These are phyloP conservation scores for Arabidopsis hybrid DNA, from an alignment of 441 rosid species.

Conservation along the genomic window DNA sequence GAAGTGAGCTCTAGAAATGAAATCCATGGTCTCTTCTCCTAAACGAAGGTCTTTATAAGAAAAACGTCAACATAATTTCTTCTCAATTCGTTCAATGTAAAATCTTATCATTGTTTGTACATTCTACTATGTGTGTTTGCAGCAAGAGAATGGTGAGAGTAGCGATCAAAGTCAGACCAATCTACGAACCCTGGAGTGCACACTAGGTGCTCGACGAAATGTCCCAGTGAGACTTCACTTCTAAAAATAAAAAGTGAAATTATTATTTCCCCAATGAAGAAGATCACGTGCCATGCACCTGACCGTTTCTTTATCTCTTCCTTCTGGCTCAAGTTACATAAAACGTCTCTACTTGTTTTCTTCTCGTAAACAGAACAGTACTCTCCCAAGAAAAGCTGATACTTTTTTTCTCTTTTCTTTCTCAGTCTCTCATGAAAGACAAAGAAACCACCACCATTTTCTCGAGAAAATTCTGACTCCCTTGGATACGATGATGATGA, in stretches of 20 bases:
- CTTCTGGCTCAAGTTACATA: neutral
- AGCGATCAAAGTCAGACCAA: neutral
- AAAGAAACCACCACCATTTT: neutral
- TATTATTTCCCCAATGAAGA: neutral
- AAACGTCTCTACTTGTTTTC: neutral
- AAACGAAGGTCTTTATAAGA: too few relatives aligned
- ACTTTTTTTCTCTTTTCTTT: too few relatives aligned
- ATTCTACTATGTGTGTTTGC: neutral
- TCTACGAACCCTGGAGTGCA: neutral
- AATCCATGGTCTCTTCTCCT: neutral
- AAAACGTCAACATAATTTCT: neutral
- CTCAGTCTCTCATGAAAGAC: neutral
- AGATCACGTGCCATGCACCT: constrained; percentile 1
- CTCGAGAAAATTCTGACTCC: neutral
- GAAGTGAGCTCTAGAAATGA: neutral
- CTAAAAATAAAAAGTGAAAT: neutral
- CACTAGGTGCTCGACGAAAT: neutral
- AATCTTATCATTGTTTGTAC: too few relatives aligned
- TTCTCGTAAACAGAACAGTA: neutral
- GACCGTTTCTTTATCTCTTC: neutral
- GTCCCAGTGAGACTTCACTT: neutral
- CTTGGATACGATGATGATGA: neutral
- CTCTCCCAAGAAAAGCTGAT: neutral
- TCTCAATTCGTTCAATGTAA: too few relatives aligned
- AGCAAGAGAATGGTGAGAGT: neutral